These are phyloP conservation scores for Pezicula rhizophila DNA, from an alignment of 2,329 filamentous ascomycete genomes.

Conservation along the genomic window DNA sequence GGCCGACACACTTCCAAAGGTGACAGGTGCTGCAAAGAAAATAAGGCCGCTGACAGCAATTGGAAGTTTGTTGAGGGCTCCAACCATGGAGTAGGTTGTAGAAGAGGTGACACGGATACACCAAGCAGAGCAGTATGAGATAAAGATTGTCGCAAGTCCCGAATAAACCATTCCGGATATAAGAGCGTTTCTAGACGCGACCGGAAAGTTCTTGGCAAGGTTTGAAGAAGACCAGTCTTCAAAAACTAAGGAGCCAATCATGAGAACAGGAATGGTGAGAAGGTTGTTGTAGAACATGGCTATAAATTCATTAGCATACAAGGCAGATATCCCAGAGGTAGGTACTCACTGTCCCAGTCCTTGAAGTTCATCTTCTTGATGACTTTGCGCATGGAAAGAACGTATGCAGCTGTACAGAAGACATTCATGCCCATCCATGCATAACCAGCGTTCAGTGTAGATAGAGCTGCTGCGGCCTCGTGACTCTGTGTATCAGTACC, in stretches of 20 bases:
- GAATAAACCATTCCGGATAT: slow-evolving; percentile 90
- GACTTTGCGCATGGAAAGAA: slow-evolving; percentile 92
- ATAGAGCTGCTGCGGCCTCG: slow-evolving; percentile 69
- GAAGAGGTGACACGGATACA: slow-evolving; percentile 96
- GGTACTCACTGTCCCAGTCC: slow-evolving; percentile 87
- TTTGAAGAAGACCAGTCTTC: slow-evolving; percentile 93
- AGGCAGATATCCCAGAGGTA: not conserved
- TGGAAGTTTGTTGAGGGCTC: slow-evolving; percentile 94
- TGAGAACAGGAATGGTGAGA: slow-evolving; percentile 85
- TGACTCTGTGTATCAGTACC: slow-evolving; percentile 26
- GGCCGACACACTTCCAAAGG: slow-evolving; percentile 83
- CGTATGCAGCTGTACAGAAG: slow-evolving; percentile 83
- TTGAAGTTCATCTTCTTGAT: slow-evolving; percentile 99
- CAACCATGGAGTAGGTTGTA: slow-evolving; percentile 98
- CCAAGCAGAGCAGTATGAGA: slow-evolving; percentile 99
- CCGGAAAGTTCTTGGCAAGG: slow-evolving; percentile 80
- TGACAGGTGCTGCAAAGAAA: slow-evolving; percentile 93
- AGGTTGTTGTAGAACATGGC: slow-evolving; percentile 99
- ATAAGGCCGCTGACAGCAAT: slow-evolving; percentile 87
- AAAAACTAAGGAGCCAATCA: slow-evolving; percentile 71
- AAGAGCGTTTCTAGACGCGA: slow-evolving; percentile 71
- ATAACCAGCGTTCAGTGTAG: slow-evolving; percentile 89
- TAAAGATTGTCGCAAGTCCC: slow-evolving; percentile 88
- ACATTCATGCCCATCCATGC: slow-evolving; percentile 98
- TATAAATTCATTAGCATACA: slow-evolving; percentile 36